A percentile compares a stretch with the other conserved stretches of the same genome.
Evolutionary conservation across 1,139 yeast genomes (phyloP).

Genomic region (Saccharomyces uvarum): DNA sequence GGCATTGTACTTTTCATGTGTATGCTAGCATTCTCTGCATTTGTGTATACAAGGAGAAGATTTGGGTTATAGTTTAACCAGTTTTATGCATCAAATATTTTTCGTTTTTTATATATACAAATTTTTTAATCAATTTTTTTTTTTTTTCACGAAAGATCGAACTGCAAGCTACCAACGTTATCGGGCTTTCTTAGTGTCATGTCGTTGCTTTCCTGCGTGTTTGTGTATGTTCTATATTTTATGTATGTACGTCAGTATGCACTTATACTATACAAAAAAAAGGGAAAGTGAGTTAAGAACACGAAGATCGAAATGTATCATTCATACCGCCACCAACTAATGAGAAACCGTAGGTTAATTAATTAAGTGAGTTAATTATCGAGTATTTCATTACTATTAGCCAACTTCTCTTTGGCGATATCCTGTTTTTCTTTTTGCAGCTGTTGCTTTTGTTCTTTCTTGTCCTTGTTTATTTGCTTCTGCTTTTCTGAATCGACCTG

Average conservation of each 20-base stretch:
- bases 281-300: not conserved
- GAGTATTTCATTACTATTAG: not conserved
- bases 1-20: slow-evolving; percentile 40
- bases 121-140: slow-evolving; percentile 3
- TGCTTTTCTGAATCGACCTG: slow-evolving; percentile 4
- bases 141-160: not conserved
- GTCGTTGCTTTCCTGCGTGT: not conserved
- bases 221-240: slow-evolving; percentile 1
- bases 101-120: not conserved
- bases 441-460: not conserved
- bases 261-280: not conserved
- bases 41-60: slow-evolving; percentile 38
- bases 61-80: slow-evolving; percentile 27
- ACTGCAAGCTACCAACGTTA: not conserved
- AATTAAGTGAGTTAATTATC: not conserved
- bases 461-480: not conserved
- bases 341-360: not conserved
- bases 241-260: not conserved
- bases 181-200: not conserved
- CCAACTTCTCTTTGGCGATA: not conserved
- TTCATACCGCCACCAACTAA: not conserved
- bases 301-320: not conserved
- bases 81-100: not conserved
- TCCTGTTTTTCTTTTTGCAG: not conserved
- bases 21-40: slow-evolving; percentile 38